These are phyloP conservation scores for Rhodomyrtus psidioides DNA, from an alignment of 441 rosid species.

Conservation along the genomic window DNA sequence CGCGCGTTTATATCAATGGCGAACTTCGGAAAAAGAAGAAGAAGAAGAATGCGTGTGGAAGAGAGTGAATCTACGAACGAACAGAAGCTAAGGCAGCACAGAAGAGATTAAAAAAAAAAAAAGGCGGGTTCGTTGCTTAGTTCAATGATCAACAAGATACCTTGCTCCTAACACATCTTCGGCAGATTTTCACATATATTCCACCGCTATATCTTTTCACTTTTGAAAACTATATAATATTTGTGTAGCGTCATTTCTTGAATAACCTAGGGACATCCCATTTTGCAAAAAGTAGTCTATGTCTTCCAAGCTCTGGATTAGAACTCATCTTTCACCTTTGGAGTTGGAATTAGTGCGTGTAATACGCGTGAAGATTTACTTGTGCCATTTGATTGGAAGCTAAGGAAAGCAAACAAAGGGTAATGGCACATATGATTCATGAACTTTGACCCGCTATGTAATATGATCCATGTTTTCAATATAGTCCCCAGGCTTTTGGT, in stretches of 20 bases:
- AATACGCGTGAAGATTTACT: too few relatives aligned
- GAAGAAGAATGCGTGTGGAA: conserved; percentile 29
- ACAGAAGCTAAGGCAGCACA: not conserved
- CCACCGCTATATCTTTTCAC: not conserved
- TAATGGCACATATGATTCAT: too few relatives aligned
- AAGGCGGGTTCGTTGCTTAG: conserved; percentile 30
- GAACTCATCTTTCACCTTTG: not conserved
- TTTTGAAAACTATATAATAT: not conserved
- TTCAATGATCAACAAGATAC: conserved; percentile 17
- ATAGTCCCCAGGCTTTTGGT: too few relatives aligned
- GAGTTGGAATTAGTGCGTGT: not conserved
- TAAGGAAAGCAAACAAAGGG: too few relatives aligned
- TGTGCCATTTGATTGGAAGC: too few relatives aligned
- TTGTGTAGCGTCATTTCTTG: not conserved
- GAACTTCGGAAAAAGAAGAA: not conserved
- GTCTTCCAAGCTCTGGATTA: not conserved
- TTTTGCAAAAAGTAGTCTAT: not conserved
- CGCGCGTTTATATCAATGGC: not conserved
- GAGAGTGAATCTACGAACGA: conserved; percentile 17
- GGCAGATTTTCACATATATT: not conserved
- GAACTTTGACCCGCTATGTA: too few relatives aligned
- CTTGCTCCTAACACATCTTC: conserved; percentile 17
- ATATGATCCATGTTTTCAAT: too few relatives aligned
- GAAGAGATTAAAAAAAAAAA: not conserved
- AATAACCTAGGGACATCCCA: not conserved